Evolutionary conservation across 2,329 filamentous ascomycete genomes (phyloP).

Genomic region (Endothia cerciana): DNA sequence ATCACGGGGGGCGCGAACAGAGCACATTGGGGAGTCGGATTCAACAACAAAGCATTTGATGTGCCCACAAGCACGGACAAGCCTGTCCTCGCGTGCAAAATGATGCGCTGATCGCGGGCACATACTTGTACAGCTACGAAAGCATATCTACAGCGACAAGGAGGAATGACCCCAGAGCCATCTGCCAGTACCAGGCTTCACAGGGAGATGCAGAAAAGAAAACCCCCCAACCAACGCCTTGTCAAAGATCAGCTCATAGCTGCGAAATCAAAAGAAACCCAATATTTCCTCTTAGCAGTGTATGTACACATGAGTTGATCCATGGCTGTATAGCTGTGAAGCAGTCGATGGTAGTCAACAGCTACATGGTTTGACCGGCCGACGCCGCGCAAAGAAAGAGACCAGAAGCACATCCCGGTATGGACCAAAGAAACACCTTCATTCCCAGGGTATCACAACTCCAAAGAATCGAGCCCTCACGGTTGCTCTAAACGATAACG

Average conservation of each 20-base stretch:
- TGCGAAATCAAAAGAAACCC: conserved; percentile 14
- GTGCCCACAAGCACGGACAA: conserved; percentile 10
- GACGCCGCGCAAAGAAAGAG: conserved; percentile 2
- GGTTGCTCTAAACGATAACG: conserved; percentile 17
- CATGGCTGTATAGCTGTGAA: too few relatives aligned
- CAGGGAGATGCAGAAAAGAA: not conserved
- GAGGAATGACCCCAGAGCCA: conserved; percentile 3
- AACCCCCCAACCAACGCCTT: conserved; percentile 19
- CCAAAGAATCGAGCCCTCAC: conserved; percentile 19
- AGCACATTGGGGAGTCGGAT: not conserved
- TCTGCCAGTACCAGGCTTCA: conserved; percentile 6
- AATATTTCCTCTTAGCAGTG: conserved; percentile 5
- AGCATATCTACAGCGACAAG: conserved; percentile 18
- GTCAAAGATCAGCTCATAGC: conserved; percentile 5
- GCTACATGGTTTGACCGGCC: not conserved
- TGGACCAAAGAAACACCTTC: conserved; percentile 13
- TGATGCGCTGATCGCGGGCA: conserved; percentile 8
- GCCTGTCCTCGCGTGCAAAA: conserved; percentile 10
- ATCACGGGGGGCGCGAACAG: not conserved
- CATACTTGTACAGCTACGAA: conserved; percentile 20
- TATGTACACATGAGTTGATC: not conserved
- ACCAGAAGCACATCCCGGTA: conserved; percentile 15
- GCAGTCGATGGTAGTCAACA: conserved; percentile 11
- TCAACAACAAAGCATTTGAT: not conserved
- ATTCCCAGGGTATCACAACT: conserved; percentile 27